Base-by-base conservation (phyloP, 768 basidiomycete genomes). In the Lentinula boryana region DNA sequence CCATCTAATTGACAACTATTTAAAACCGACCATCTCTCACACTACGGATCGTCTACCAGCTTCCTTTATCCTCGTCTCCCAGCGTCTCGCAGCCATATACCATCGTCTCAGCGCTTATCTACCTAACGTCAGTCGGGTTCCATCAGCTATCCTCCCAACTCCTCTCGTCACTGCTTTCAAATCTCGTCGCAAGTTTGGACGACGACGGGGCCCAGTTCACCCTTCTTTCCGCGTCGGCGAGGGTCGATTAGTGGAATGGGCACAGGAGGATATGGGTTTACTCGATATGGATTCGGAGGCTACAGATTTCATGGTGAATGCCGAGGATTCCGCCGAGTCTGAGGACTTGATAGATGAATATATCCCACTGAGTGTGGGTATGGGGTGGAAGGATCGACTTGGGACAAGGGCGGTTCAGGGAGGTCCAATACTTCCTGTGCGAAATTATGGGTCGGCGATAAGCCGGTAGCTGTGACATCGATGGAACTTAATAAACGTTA, bases 301-400 rank as follows among this genome's bases (percentile, higher is more conserved):
- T 58, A 75, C 79, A 60, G 63, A 58, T 49, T 58, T 77, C 16
- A 79, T 80, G 76, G 78, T 82, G 23, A 80, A 81, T 65, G 74
- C 67, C 16, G 69, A 66, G 18, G 72, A 67, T 27, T 70, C 72
- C 31, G 64, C 68, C 5, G 73, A 71, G 70, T 65, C 69, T 18
- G 68, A 64, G 13, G 67, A 65, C 15, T 74, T 67, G 5, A 33
- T 68, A 54, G 74, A 76, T 44, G 80, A 82, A 64, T 76, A 77
- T 57, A 80, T 82, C 58, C 80, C 80, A 13, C 67, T 83, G 21
- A 77, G 76, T 56, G 68, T 72, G 3, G 75, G 75, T 61, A 68
- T 69, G 3, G 32, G 55, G 44, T 56, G 55, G 55, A 56, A 56
- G 18, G 40, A n/a, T 5, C 55, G 55, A 21, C n/a, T 35, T 55